These are phyloP conservation scores for Teunomyces cretensis DNA, from an alignment of 805 yeast species.

Conservation along the genomic window DNA sequence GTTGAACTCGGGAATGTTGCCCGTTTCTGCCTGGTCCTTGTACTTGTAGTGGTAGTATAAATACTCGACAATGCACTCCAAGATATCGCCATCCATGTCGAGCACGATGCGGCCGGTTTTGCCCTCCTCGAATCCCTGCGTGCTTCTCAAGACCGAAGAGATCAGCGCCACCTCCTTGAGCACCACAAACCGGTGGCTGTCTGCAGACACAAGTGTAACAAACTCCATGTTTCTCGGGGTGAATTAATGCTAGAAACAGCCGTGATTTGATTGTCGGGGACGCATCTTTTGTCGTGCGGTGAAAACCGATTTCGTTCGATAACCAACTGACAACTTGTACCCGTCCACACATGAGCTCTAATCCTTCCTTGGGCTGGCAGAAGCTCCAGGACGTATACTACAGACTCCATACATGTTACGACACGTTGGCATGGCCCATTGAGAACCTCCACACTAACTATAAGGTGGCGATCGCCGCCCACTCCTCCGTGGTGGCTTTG, in stretches of 20 bases:
- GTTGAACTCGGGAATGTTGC: slow-evolving; percentile 79
- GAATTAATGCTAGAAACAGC: background rate
- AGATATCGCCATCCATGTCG: slow-evolving; percentile 68
- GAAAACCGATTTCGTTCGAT: background rate
- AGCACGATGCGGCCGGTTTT: slow-evolving; percentile 53
- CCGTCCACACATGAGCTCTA: slow-evolving; percentile 17
- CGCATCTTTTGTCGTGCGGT: too few species aligned
- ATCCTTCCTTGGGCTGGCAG: slow-evolving; percentile 70
- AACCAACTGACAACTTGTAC: background rate
- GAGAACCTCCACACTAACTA: slow-evolving; percentile 38
- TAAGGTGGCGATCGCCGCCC: slow-evolving; percentile 49
- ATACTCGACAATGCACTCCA: slow-evolving; percentile 83
- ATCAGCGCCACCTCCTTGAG: slow-evolving; percentile 74
- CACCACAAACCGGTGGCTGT: slow-evolving; percentile 61
- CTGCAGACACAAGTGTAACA: slow-evolving; percentile 72
- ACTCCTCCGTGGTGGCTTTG: slow-evolving; percentile 57
- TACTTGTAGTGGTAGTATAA: slow-evolving; percentile 73
- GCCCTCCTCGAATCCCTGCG: slow-evolving; percentile 58
- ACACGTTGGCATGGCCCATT: slow-evolving; percentile 49
- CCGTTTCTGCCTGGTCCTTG: slow-evolving; percentile 48
- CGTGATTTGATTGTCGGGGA: too few species aligned
- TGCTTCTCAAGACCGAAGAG: slow-evolving; percentile 56
- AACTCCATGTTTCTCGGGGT: slow-evolving; percentile 19
- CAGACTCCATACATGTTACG: slow-evolving; percentile 57
- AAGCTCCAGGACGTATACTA: slow-evolving; percentile 70